These are phyloP conservation scores for Stagonosporopsis cucurbitacearum DNA, from an alignment of 2,329 filamentous ascomycete species.

Conservation along the genomic window DNA sequence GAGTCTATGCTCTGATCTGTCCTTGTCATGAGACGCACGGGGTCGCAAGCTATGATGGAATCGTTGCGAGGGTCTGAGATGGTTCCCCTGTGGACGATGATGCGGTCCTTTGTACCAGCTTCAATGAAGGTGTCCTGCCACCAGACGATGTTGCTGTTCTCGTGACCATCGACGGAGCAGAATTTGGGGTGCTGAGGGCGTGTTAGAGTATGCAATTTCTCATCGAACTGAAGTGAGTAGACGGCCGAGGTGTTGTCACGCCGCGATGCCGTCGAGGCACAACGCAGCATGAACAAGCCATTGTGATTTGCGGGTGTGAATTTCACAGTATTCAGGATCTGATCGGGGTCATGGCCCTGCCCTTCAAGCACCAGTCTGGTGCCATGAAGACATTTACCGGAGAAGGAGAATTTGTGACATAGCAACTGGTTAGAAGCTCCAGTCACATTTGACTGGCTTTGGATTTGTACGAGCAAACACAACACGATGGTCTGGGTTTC, in stretches of 20 bases:
- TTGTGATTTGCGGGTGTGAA: constrained; percentile 10
- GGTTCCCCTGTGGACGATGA: constrained; percentile 1
- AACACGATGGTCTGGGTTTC: constrained; percentile 19
- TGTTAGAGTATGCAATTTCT: constrained; percentile 17
- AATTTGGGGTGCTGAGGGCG: background rate
- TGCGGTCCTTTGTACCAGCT: background rate
- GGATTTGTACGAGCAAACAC: background rate
- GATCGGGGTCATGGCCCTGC: background rate
- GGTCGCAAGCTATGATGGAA: too few relatives aligned
- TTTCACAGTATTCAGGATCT: background rate
- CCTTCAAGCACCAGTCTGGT: background rate
- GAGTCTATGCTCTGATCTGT: background rate
- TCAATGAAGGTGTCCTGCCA: constrained; percentile 27
- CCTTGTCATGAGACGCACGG: background rate
- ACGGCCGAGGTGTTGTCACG: background rate
- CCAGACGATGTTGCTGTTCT: constrained; percentile 9
- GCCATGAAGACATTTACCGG: constrained; percentile 10
- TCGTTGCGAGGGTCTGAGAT: background rate
- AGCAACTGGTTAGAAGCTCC: background rate
- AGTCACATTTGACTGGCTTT: background rate
- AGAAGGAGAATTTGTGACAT: constrained; percentile 20
- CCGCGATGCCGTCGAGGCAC: background rate
- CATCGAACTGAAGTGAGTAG: constrained; percentile 21
- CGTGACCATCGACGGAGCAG: background rate
- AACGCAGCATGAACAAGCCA: constrained; percentile 6